Evolutionary conservation across 1,284 basidiomycete genomes (phyloP), one percentile per base, ranked within the genome.

Genomic region (Ceratobasidium sp.): DNA sequence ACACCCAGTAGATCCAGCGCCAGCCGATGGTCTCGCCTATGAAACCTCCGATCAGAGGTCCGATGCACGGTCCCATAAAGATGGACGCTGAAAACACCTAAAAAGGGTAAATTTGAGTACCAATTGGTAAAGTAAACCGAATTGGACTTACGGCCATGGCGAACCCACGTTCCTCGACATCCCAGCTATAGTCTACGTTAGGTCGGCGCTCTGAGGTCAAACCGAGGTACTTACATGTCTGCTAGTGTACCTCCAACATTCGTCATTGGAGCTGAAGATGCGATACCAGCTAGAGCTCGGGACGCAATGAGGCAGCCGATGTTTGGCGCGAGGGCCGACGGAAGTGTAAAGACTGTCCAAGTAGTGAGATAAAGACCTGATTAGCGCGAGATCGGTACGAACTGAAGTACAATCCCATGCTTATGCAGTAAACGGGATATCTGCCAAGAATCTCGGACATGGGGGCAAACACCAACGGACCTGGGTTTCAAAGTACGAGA

Each of bases 1-100:
- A 78, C 19, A 83, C 78, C 82, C 82, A 84, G 78, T 85, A 83
- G 75, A 84, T 81, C 82, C 84, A 84, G 9, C 83, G 78, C 84
- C 83, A 84, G 2, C 78, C 76, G 19, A 74, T 27, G 11, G 68
- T 71, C 41, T 59, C 56, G 37, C 68, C 68, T 31, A 69, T 75
- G 48, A 71, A 75, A 0, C 74, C 74, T 27, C 65, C 74, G 24
- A 71, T 41, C 14, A 75, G 22, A 22, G 74, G 74, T 3, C 74
- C 65, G 24, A 71, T 22, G 24, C 74, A 75, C 0, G 74, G 74
- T 1, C 74, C 74, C 76, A 80, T 61, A 34, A 71, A 71, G 8
- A 71, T 71, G 24, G 68, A 71, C 13, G 56, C 53, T 16, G 68
- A 71, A 27, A 71, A 71, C n/a, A 71, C 24, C 68, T 71, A 43